Percentiles rank a stretch among this genome's conserved stretches.
Conservation (phyloP, 306 rosid genomes). For the Corylus americana region DNA sequence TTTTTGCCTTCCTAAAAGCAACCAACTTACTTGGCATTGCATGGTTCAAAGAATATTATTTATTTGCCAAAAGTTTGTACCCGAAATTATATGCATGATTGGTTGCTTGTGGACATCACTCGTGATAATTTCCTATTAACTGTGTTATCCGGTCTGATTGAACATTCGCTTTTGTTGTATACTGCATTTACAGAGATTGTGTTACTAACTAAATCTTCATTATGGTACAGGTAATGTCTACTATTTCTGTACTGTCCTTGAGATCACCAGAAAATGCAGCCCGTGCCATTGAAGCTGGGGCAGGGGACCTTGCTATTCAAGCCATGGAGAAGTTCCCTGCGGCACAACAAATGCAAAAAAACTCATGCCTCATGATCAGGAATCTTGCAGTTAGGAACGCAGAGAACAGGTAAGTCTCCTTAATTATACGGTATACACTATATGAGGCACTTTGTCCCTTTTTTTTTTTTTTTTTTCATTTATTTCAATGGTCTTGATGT, state of each 20-base stretch:
- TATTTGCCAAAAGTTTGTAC: background rate
- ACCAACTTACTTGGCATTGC: background rate
- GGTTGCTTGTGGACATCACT: background rate
- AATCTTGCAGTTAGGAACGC: slow-evolving; percentile 79
- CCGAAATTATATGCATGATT: background rate
- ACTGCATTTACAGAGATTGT: slow-evolving; percentile 7
- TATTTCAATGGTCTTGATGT: background rate
- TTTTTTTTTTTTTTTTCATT: background rate
- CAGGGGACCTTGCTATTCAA: slow-evolving; percentile 89
- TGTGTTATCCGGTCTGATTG: background rate
- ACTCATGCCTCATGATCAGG: slow-evolving; percentile 86
- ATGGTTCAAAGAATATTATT: too few species aligned
- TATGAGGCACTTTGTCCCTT: background rate
- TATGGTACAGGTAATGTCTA: slow-evolving; percentile 64
- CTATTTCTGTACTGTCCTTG: slow-evolving; percentile 69
- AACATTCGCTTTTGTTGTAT: background rate
- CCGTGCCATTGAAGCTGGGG: slow-evolving; percentile 90
- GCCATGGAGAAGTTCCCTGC: slow-evolving; percentile 80
- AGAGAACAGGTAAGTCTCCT: slow-evolving; percentile 68
- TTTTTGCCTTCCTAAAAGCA: background rate
- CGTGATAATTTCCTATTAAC: background rate
- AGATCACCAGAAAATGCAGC: slow-evolving; percentile 89
- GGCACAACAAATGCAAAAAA: slow-evolving; percentile 87
- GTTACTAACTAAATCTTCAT: slow-evolving; percentile 15
- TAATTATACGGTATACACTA: background rate